phyloP scores from a whole-genome alignment of 164 flowering plant genomes.

The Nymphaea colorata region DNA sequence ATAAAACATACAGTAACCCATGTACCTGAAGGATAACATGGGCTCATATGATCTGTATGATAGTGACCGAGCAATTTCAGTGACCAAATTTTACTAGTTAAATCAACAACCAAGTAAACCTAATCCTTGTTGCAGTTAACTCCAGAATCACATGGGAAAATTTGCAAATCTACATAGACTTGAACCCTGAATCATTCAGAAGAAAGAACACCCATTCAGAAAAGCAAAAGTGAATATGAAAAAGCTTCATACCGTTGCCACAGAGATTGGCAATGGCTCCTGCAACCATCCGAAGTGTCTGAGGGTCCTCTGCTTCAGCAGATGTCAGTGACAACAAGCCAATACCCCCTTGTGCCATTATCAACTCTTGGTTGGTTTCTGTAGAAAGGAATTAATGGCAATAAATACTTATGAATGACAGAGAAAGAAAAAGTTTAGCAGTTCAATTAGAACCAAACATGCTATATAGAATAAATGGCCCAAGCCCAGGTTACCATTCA shows the following conservation, averaged over 20 bases:
- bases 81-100: too few species aligned
- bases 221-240: neutral
- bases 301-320: slow-evolving; percentile 82
- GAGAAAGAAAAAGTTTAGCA: slow-evolving; percentile 4
- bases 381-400: slow-evolving; percentile 4
- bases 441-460: slow-evolving; percentile 1
- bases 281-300: slow-evolving; percentile 98
- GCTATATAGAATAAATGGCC: neutral
- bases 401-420: too few species aligned
- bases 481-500: slow-evolving; percentile 53
- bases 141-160: too few species aligned
- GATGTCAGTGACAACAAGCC: slow-evolving; percentile 65
- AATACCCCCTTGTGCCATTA: slow-evolving; percentile 91
- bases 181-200: neutral
- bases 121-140: too few species aligned
- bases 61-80: too few species aligned
- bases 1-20: too few species aligned
- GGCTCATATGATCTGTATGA: too few species aligned
- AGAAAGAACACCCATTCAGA: neutral
- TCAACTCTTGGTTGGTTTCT: slow-evolving; percentile 97
- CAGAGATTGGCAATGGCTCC: slow-evolving; percentile 98
- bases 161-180: too few species aligned
- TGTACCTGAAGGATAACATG: too few species aligned
- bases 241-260: slow-evolving; percentile 66
- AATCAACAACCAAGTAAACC: too few species aligned